Evolutionary conservation across 2,329 filamentous ascomycete species (phyloP), one percentile per base, ranked within the genome.

Genomic region (Sordariomycetes sp.): DNA sequence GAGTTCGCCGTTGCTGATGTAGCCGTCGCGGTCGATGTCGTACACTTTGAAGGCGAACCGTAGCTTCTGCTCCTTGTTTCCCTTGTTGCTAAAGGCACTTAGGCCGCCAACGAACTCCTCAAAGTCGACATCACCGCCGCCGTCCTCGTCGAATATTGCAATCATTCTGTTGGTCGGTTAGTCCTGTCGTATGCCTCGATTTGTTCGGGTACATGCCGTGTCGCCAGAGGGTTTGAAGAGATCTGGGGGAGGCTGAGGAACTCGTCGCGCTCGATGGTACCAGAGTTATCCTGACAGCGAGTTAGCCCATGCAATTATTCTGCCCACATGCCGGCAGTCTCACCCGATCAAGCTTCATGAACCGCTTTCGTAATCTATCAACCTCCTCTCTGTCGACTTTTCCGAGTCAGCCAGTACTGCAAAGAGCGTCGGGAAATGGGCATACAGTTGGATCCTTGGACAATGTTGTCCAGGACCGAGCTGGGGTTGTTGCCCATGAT

Each of bases 261-360:
- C 60, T 98, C 92, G 57, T 96, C 90, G 53, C 92, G 87, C 63
- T 98, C 92, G 63, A 98, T 94, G 31, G 92, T 96, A 48, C 92
- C 92, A 11, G 88, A 95, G 66, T 93, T 93, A 60, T 98, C 90
- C 90, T 95, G 18, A 8, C 25, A 8, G 14, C 15, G 14, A 23
- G 25, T 20, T 28, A 35, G 32, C 20, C 30, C 24, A 32, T 34
- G 16, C 6, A 28, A 12, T 21, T 25, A 12, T 14, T 14, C 15
- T 14, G 16, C 8, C 18, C 12, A n/a, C 14, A n/a, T n/a, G 28
- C 18, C 9, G 4, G 16, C 24, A 29, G 17, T 46, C 66, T 46
- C 63, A 92, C 90, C 76, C 95, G 96, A 64, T 98, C 92, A 40
- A 98, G 70, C 66, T 98, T 98, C 90, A 96, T 96, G 57, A 98